Evolutionary conservation across 208 protist genomes (phyloP), one percentile per base, ranked within the genome.

Genomic region (Blechomonas ayalai): DNA sequence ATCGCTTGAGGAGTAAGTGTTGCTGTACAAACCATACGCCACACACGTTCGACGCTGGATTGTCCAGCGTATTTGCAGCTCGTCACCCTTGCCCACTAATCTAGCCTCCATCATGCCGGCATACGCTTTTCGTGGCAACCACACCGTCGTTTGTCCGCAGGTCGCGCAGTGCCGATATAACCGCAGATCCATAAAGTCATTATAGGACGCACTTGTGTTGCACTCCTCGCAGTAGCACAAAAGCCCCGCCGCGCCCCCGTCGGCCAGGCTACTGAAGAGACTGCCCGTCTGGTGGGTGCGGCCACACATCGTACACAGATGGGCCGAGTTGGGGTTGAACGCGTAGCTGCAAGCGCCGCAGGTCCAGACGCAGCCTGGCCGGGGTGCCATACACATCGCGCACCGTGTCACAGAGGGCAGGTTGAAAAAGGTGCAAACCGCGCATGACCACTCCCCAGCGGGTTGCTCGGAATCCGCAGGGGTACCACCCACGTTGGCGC

Each of bases 341-440:
- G 75, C 67, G 59, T 84, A 93, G 28, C 56, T 61, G 73, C 85
- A 93, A 18, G 74, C 32, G 12, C 50, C 13, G 51, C 85, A 93
- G 32, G 64, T 59, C 82, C 85, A 93, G 41, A 68, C 74, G 8
- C 72, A 65, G 0, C 78, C 78, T 3, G 81, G 71, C 2, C 78
- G 74, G 7, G 69, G 68, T 7, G 73, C 87, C n/a, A 59, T 56
- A 44, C 85, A 93, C 28, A 93, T 89, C n/a, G 61, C 68, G 56
- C 85, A 93, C 8, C 85, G 77, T 20, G 75, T 86, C 19, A 64
- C 56, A 8, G 58, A 54, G 7, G 74, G 46, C n/a, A 68, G 51
- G 50, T 93, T 93, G 31, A 80, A 51, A 45, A 89, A 90, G 2
- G 85, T 93, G 50, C 85, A 93, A 22, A 67, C 41, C n/a, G 57